Conservation (phyloP, 768 basidiomycete species). For the Agrocybe pediades region DNA sequence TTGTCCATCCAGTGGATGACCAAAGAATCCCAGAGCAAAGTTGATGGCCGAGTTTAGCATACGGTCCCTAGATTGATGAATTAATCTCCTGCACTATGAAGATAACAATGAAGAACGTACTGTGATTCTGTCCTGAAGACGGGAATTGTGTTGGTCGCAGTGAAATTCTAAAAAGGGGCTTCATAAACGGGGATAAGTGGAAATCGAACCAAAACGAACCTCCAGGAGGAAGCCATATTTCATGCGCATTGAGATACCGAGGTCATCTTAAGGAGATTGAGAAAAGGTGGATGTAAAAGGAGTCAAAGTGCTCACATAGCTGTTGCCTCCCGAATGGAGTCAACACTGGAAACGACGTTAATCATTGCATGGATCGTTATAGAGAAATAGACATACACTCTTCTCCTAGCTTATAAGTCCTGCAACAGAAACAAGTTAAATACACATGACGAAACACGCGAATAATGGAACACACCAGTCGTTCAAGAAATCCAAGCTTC, state of each 20-base stretch:
- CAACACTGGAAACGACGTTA: slow-evolving; percentile 47
- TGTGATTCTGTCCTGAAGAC: slow-evolving; percentile 83
- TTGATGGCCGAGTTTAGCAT: slow-evolving; percentile 68
- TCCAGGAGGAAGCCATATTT: slow-evolving; percentile 81
- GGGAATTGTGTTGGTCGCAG: slow-evolving; percentile 58
- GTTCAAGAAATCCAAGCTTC: slow-evolving; percentile 75
- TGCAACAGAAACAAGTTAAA: slow-evolving; percentile 28
- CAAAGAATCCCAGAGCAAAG: slow-evolving; percentile 77
- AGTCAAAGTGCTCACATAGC: slow-evolving; percentile 53
- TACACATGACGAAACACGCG: no score
- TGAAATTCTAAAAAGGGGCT: slow-evolving; percentile 56
- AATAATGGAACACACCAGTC: slow-evolving; percentile 59
- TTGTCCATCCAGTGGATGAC: slow-evolving; percentile 69
- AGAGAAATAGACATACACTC: slow-evolving; percentile 51
- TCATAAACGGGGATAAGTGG: neutral
- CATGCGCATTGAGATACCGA: slow-evolving; percentile 71
- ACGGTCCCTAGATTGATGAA: slow-evolving; percentile 54
- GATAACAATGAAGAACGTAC: slow-evolving; percentile 32
- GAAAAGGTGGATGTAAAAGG: neutral
- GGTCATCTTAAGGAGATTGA: no score
- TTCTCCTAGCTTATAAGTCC: slow-evolving; percentile 90
- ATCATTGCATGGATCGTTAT: neutral
- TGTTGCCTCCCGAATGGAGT: slow-evolving; percentile 93
- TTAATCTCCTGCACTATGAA: neutral
- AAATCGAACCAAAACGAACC: slow-evolving; percentile 27